Evolutionary conservation across 805 yeast species (phyloP).

Genomic region (Myxozyma melibiosi): DNA sequence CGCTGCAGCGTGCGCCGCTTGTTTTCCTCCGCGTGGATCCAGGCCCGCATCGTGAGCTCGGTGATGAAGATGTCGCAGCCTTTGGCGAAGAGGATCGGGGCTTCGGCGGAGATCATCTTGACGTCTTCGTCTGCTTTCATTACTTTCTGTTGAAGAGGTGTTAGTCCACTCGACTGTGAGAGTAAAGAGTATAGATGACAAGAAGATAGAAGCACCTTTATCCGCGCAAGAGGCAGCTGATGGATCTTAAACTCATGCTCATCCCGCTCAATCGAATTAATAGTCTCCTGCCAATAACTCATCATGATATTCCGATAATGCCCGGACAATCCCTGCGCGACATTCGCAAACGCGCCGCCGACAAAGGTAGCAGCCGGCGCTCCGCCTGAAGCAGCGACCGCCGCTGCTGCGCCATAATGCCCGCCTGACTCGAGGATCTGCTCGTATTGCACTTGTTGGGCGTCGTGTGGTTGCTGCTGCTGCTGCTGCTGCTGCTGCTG

Average conservation of each 20-base stretch:
- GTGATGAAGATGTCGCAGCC: conserved; percentile 98
- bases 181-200: background rate
- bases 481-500: conserved; percentile 13
- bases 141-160: conserved; percentile 25
- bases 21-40: conserved; percentile 98
- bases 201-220: no score
- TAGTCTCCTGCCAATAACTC: conserved; percentile 96
- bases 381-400: conserved; percentile 34
- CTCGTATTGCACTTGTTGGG: conserved; percentile 30
- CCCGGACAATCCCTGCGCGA: conserved; percentile 88
- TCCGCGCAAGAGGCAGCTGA: conserved; percentile 92
- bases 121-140: conserved; percentile 57
- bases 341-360: conserved; percentile 78
- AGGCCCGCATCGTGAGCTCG: conserved; percentile 96
- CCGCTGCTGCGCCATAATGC: conserved; percentile 35
- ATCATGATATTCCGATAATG: conserved; percentile 84
- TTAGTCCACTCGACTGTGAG: background rate
- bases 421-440: conserved; percentile 33
- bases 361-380: conserved; percentile 34
- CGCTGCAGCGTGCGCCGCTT: conserved; percentile 93
- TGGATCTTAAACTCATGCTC: conserved; percentile 92
- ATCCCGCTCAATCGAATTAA: conserved; percentile 84
- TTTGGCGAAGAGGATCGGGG: conserved; percentile 95
- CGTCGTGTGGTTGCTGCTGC: conserved; percentile 3
- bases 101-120: conserved; percentile 96